Percentiles rank a stretch among this genome's conserved stretches.
phyloP scores from a whole-genome alignment of 2,329 filamentous ascomycete species.

The Aspergillus sp. region DNA sequence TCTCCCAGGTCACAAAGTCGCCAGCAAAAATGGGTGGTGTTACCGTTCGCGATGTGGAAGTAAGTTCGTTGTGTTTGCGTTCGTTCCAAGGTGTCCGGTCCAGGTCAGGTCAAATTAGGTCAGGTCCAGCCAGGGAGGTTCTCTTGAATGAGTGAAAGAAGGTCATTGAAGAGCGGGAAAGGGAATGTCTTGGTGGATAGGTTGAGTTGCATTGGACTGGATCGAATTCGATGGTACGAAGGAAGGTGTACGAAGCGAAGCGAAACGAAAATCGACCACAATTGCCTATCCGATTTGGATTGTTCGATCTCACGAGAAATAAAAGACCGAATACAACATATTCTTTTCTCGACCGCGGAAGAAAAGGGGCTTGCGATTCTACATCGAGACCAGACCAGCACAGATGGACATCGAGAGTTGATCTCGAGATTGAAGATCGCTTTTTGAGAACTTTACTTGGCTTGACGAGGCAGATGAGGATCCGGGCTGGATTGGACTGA shows the following conservation, averaged over 20 bases:
- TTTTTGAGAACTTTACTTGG: too few relatives aligned
- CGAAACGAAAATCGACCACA: neutral
- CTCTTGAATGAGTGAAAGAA: slow-evolving; percentile 7
- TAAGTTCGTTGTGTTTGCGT: slow-evolving; percentile 30
- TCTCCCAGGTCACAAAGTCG: slow-evolving; percentile 22
- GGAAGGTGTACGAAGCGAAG: neutral
- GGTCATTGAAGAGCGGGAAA: slow-evolving; percentile 5
- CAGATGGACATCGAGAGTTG: too few relatives aligned
- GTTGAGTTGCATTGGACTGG: neutral
- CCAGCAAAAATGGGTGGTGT: slow-evolving; percentile 58
- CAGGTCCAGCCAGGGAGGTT: neutral
- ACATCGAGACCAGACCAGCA: too few relatives aligned
- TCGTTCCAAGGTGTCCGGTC: neutral
- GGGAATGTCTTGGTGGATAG: neutral
- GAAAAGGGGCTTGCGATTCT: too few relatives aligned
- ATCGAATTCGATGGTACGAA: neutral
- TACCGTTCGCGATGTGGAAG: slow-evolving; percentile 59
- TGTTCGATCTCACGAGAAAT: too few relatives aligned
- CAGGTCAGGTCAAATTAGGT: neutral
- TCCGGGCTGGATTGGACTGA: neutral
- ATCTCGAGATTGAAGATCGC: too few relatives aligned
- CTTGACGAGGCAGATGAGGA: neutral
- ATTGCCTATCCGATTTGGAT: neutral
- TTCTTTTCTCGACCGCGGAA: too few relatives aligned
- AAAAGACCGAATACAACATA: too few relatives aligned